Evolutionary conservation across 2,329 filamentous ascomycete genomes (phyloP).

Genomic region (Furcasterigmium furcatum): DNA sequence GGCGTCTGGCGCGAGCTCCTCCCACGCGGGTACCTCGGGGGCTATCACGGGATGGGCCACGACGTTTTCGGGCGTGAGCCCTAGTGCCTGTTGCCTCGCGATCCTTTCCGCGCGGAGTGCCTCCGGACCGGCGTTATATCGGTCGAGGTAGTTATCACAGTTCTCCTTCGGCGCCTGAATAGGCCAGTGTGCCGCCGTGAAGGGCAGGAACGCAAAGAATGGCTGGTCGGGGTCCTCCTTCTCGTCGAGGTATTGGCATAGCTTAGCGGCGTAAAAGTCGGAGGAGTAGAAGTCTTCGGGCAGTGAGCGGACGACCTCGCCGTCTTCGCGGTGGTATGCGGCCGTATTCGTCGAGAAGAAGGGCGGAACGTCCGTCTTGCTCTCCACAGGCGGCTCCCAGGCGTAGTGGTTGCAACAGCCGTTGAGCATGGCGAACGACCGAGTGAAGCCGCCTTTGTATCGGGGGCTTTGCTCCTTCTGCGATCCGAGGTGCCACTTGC

Average conservation of each 20-base stretch:
- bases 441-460: slow-evolving; percentile 37
- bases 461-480: slow-evolving; percentile 26
- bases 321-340: slow-evolving; percentile 37
- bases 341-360: background rate
- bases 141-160: slow-evolving; percentile 7
- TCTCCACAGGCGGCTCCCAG: slow-evolving; percentile 38
- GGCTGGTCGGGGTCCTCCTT: slow-evolving; percentile 18
- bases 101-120: slow-evolving; percentile 50
- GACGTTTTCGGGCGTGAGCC: slow-evolving; percentile 48
- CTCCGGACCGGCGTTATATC: slow-evolving; percentile 58
- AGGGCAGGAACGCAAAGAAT: slow-evolving; percentile 43
- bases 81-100: slow-evolving; percentile 51
- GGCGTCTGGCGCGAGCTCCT: slow-evolving; percentile 4
- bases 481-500: slow-evolving; percentile 31
- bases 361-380: slow-evolving; percentile 2
- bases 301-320: slow-evolving; percentile 31
- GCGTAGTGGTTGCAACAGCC: slow-evolving; percentile 50
- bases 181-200: slow-evolving; percentile 52
- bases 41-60: slow-evolving; percentile 44
- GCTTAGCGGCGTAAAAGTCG: slow-evolving; percentile 35
- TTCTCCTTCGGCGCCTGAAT: slow-evolving; percentile 38
- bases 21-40: slow-evolving; percentile 23
- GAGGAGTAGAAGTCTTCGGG: slow-evolving; percentile 42
- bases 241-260: slow-evolving; percentile 35
- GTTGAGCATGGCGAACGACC: slow-evolving; percentile 34